A percentile compares a stretch with the other conserved stretches of the same genome.
These are phyloP conservation scores for Gnaphalium uliginosum DNA, from an alignment of 129 eudicot genomes.

Conservation along the genomic window DNA sequence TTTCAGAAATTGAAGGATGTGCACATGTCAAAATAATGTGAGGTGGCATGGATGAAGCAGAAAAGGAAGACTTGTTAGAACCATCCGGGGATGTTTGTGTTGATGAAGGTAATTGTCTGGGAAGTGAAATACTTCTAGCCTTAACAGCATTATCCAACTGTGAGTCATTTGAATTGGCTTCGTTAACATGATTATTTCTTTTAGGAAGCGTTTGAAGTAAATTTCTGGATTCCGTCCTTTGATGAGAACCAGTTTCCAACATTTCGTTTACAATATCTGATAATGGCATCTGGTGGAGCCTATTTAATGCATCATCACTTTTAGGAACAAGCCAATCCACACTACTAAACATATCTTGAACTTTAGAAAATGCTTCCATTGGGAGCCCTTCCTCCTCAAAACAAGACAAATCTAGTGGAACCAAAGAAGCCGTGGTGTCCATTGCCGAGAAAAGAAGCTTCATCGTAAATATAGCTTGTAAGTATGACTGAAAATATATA, in stretches of 20 bases:
- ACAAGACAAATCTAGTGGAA: slow-evolving; percentile 61
- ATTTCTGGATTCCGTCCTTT: slow-evolving; percentile 26
- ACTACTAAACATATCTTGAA: slow-evolving; percentile 76
- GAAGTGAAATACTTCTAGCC: slow-evolving; percentile 31
- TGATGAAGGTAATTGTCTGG: slow-evolving; percentile 19
- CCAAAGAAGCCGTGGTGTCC: slow-evolving; percentile 63
- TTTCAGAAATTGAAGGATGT: slow-evolving; percentile 33
- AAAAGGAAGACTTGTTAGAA: not conserved
- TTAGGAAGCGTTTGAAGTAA: slow-evolving; percentile 27
- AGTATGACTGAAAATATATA: slow-evolving; percentile 12
- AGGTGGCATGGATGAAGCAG: slow-evolving; percentile 27
- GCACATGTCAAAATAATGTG: slow-evolving; percentile 36
- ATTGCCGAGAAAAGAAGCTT: slow-evolving; percentile 96
- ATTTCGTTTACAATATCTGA: slow-evolving; percentile 44
- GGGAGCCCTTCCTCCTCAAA: slow-evolving; percentile 95
- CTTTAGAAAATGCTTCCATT: slow-evolving; percentile 88
- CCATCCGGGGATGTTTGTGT: slow-evolving; percentile 21
- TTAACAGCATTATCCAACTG: slow-evolving; percentile 18
- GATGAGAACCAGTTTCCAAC: slow-evolving; percentile 43
- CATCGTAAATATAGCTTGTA: slow-evolving; percentile 29
- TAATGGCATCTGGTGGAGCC: slow-evolving; percentile 49
- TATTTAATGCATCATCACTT: slow-evolving; percentile 58
- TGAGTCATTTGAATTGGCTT: not conserved
- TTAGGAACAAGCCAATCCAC: slow-evolving; percentile 87
- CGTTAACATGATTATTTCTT: slow-evolving; percentile 15